Evolutionary conservation across 2,329 filamentous ascomycete genomes (phyloP), one percentile per base, ranked within the genome.

Genomic region (Exserohilum turcica): DNA sequence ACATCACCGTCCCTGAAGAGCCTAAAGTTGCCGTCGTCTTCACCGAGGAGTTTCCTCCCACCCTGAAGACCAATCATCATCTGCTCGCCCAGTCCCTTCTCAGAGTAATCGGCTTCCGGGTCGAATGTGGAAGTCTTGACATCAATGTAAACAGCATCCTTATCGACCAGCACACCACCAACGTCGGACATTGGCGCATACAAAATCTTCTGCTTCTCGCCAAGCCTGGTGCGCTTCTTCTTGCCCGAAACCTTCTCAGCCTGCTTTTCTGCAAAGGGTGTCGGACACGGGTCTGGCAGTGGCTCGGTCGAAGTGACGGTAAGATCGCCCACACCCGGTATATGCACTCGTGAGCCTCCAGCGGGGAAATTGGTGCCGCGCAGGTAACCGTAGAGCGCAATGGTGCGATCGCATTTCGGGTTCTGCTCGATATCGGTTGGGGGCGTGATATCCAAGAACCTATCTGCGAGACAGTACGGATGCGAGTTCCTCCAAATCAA

Each of bases 131-230:
- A 79, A 12, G 84, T 85, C 70, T 87, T 88, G 37, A 89, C 77
- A 66, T 89, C 85, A 58, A 89, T 97, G 78, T 96, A 99, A 32
- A 99, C 92, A 6, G 93, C 92, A 76, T 99, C 94, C 56, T 96
- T 96, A 63, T 99, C 94, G 45, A 99, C 93, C 71, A 97, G 87
- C 10, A 99, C 85, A 66, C 94, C 94, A 61, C 92, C 95, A 29
- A 96, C 92, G 76, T 99, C 94, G 21, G 92, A 96, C 93, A 99
- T 97, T 29, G 94, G 95, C 2, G 94, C 95, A 75, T 97, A 95
- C 5, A 99, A 79, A 65, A 95, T 86, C 78, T 97, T 97, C 71
- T 99, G 93, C 77, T 97, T 99, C 71, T 99, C 94, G 28, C 95
- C 94, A 12, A 99, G 78, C 51, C 92, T 84, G 67, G 88, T 86